phyloP scores from a whole-genome alignment of 2,329 filamentous ascomycete species.

The Xylaria sp. region DNA sequence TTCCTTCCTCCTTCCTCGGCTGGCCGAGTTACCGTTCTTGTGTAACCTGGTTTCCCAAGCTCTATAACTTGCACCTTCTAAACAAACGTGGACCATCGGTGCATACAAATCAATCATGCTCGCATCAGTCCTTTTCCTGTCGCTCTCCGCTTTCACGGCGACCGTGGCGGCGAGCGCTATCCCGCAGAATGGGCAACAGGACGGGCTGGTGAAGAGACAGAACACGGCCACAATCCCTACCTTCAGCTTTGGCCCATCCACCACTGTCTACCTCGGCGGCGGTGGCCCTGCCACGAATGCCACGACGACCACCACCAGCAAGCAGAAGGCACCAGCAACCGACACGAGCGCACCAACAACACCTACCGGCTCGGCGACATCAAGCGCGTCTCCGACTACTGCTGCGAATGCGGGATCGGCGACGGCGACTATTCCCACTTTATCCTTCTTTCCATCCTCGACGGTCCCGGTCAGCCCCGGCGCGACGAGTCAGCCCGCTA shows the following conservation, averaged over 20 bases:
- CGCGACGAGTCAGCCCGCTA: conserved; percentile 11
- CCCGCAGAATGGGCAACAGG: conserved; percentile 1
- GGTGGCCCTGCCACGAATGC: not conserved
- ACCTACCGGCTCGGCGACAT: not conserved
- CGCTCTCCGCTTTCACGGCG: conserved; percentile 21
- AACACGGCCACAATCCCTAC: conserved; percentile 26
- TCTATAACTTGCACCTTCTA: too few species aligned
- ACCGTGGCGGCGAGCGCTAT: conserved; percentile 24
- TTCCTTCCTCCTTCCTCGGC: conserved; percentile 28
- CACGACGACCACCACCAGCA: conserved; percentile 2
- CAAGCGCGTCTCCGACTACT: not conserved
- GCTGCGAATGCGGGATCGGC: conserved; percentile 1
- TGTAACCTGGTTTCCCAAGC: conserved; percentile 12
- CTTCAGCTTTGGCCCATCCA: conserved; percentile 28
- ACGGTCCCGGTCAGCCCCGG: conserved; percentile 14
- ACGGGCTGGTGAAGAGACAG: conserved; percentile 20
- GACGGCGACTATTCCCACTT: conserved; percentile 25
- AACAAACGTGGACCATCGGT: not conserved
- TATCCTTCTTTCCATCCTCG: conserved; percentile 29
- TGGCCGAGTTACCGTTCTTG: conserved; percentile 30
- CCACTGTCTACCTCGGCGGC: conserved; percentile 16
- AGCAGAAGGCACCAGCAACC: not conserved
- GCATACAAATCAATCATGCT: conserved; percentile 20
- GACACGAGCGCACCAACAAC: not conserved
- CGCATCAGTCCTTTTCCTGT: conserved; percentile 15